Percentiles rank a stretch among this genome's conserved stretches.
phyloP scores from a whole-genome alignment of 768 basidiomycete genomes.

The Boletus pseudo-olivaceus region DNA sequence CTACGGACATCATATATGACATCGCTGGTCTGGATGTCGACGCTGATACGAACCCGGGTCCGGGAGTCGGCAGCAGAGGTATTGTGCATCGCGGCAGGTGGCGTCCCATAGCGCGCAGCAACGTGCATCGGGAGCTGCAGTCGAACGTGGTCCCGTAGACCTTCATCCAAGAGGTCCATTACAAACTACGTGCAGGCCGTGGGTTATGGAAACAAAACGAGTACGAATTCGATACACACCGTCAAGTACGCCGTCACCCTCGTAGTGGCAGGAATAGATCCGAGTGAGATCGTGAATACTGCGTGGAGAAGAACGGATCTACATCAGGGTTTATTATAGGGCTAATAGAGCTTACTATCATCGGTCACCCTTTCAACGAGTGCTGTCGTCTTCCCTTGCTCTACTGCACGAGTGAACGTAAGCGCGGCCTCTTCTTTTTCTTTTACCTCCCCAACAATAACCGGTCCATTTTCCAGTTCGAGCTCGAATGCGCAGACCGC shows the following conservation, averaged over 20 bases:
- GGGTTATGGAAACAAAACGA: background rate
- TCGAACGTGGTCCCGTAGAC: conserved; percentile 43
- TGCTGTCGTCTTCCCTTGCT: conserved; percentile 39
- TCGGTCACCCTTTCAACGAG: conserved; percentile 49
- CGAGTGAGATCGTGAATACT: conserved; percentile 61
- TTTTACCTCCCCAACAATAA: conserved; percentile 44
- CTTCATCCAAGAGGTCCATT: conserved; percentile 52
- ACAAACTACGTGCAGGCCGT: conserved; percentile 38
- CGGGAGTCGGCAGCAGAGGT: conserved; percentile 26
- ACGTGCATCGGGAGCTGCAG: conserved; percentile 52
- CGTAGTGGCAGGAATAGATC: conserved; percentile 43
- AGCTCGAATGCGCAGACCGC: conserved; percentile 56
- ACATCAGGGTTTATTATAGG: background rate
- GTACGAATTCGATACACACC: conserved; percentile 30
- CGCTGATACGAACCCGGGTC: conserved; percentile 39
- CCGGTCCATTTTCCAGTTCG: conserved; percentile 40
- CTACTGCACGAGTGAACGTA: conserved; percentile 39
- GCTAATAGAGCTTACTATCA: conserved; percentile 39
- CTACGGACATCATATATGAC: conserved; percentile 39
- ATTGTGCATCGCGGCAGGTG: conserved; percentile 36
- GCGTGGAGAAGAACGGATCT: background rate
- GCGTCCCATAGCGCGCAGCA: conserved; percentile 50
- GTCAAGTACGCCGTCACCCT: conserved; percentile 41
- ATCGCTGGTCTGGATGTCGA: conserved; percentile 50
- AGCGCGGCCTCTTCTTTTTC: conserved; percentile 43